Percentiles rank a stretch among this genome's conserved stretches.
These are phyloP conservation scores for Clonostachys byssicola DNA, from an alignment of 2,329 filamentous ascomycete species.

Conservation along the genomic window DNA sequence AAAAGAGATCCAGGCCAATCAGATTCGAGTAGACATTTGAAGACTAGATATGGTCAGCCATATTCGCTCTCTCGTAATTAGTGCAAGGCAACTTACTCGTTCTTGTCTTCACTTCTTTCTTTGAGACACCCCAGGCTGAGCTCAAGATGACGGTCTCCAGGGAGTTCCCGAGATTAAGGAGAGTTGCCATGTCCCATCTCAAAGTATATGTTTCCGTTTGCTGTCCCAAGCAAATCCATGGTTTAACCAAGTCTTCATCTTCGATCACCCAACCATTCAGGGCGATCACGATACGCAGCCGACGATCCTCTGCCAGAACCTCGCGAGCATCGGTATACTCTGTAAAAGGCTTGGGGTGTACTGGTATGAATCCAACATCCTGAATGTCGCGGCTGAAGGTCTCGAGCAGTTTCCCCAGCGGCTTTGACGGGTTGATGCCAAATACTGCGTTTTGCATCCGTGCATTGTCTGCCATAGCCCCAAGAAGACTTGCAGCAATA, in stretches of 20 bases:
- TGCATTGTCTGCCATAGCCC: slow-evolving; percentile 73
- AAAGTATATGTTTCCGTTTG: slow-evolving; percentile 78
- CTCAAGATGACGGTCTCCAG: slow-evolving; percentile 75
- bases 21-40: slow-evolving; percentile 52
- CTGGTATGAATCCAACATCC: slow-evolving; percentile 81
- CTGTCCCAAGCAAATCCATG: slow-evolving; percentile 73
- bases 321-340: slow-evolving; percentile 44
- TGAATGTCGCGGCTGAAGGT: slow-evolving; percentile 81
- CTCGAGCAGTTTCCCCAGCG: slow-evolving; percentile 84
- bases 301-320: slow-evolving; percentile 52
- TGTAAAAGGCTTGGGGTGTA: slow-evolving; percentile 43
- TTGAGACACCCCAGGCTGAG: slow-evolving; percentile 73
- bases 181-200: slow-evolving; percentile 74
- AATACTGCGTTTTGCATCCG: slow-evolving; percentile 82
- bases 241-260: slow-evolving; percentile 62
- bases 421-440: slow-evolving; percentile 82
- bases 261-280: slow-evolving; percentile 78
- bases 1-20: slow-evolving; percentile 60
- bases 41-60: slow-evolving; percentile 27
- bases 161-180: slow-evolving; percentile 73
- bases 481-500: slow-evolving; percentile 74
- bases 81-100: slow-evolving; percentile 33
- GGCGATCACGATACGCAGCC: slow-evolving; percentile 77
- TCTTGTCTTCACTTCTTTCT: slow-evolving; percentile 38
- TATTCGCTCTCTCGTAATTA: neutral